Evolutionary conservation across 306 rosid genomes (phyloP).

Genomic region (Quercus alba): DNA sequence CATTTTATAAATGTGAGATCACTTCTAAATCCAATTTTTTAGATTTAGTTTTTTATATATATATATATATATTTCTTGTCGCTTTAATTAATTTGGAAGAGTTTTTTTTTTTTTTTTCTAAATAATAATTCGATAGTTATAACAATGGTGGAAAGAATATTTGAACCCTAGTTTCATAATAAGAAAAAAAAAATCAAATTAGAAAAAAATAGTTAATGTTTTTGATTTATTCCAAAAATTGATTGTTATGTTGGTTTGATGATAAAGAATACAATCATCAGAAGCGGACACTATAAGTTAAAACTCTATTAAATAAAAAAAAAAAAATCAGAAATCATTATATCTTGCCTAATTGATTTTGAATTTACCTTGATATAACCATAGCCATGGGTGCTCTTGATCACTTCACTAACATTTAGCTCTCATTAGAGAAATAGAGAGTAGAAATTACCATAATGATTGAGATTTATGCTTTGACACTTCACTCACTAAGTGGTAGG

Average conservation of each 20-base stretch:
- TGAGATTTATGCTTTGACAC: constrained; percentile 16
- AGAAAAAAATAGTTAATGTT: no score
- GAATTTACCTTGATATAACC: neutral
- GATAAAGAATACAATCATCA: no score
- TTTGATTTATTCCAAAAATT: no score
- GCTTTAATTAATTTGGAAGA: no score
- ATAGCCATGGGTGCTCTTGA: neutral
- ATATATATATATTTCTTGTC: no score
- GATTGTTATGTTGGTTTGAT: no score
- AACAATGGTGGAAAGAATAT: no score
- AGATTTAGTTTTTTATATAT: neutral
- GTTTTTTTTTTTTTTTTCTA: no score
- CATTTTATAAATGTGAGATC: constrained; percentile 1
- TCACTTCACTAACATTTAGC: neutral
- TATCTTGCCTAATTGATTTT: neutral
- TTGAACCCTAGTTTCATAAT: no score
- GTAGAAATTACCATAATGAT: constrained; percentile 1
- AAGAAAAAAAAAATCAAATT: no score
- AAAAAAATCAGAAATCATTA: neutral
- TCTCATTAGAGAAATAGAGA: neutral
- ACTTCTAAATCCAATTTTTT: neutral
- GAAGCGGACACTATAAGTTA: rapidly evolving
- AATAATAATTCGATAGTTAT: no score
- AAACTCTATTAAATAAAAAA: no score
- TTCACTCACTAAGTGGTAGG: constrained; percentile 23